phyloP scores from a whole-genome alignment of 768 basidiomycete species.

The Mycena kentingensis region DNA sequence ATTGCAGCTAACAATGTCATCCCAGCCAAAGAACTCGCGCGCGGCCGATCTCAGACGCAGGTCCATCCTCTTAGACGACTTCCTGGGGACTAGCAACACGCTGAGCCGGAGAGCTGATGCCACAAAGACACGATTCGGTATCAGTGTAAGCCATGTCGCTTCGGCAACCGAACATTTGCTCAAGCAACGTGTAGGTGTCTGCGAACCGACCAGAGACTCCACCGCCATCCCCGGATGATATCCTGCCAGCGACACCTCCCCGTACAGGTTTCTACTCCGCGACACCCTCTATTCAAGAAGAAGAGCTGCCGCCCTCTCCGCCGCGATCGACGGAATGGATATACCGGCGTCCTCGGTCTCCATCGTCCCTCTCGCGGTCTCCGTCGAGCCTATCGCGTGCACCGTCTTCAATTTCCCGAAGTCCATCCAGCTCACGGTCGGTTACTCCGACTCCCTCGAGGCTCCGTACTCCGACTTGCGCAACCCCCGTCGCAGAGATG shows the following conservation, averaged over 20 bases:
- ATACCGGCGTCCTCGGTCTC: constrained; percentile 45
- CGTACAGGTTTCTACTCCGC: constrained; percentile 14
- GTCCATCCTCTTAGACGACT: constrained; percentile 24
- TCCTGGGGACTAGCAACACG: constrained; percentile 17
- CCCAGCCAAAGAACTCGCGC: constrained; percentile 20
- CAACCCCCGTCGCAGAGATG: constrained; percentile 18
- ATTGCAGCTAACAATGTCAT: background rate
- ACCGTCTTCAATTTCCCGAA: constrained; percentile 20
- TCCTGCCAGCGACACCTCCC: constrained; percentile 16
- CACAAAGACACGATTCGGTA: constrained; percentile 16
- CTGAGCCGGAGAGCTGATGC: constrained; percentile 14
- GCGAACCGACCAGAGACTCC: constrained; percentile 12
- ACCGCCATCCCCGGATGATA: constrained; percentile 19
- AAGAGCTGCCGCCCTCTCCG: constrained; percentile 27
- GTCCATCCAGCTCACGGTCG: constrained; percentile 26
- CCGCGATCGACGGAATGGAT: constrained; percentile 45
- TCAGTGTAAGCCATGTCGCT: constrained; percentile 13
- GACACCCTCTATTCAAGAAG: constrained; percentile 18
- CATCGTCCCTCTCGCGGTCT: constrained; percentile 26
- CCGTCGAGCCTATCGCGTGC: constrained; percentile 20
- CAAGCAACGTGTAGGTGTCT: constrained; percentile 4
- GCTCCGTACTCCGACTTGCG: constrained; percentile 32
- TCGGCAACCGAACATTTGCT: constrained; percentile 7
- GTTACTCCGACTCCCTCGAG: constrained; percentile 27
- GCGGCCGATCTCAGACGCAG: constrained; percentile 15